Base-by-base conservation (phyloP, 768 basidiomycete species). In the Suillus decipiens region DNA sequence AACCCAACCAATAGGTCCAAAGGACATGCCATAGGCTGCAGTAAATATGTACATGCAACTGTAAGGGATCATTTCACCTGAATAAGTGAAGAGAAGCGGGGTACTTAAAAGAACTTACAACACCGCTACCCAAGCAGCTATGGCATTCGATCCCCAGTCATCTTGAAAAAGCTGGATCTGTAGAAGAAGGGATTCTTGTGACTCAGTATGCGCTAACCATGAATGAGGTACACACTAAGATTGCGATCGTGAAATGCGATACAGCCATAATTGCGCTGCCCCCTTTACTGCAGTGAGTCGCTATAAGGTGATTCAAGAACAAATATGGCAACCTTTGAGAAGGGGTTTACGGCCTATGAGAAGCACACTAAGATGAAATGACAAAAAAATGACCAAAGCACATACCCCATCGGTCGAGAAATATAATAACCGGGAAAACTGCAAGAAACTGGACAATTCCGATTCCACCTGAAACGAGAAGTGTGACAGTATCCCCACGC, bases 1-100 rank as follows among this genome's bases (percentile, higher is more conserved):
- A 1, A 93, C 86, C 93, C 93, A 95, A 3, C 87, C 88, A 64
- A 94, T 82, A 0, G 93, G 91, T 1, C 92, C 92, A 65, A 89
- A 86, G 37, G 88, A 90, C 43, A 88, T 75, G 0, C 92, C 92
- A 70, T 92, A 93, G 2, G 89, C 85, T 47, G 83, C 84, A 2
- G 90, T 93, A 76, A 93, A 93, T 0, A 81, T 70, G 73, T 93
- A 94, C 33, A 91, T 84, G 45, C 81, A 84, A 22, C 88, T 89
- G 59, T 50, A 33, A n/a, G 39, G 8, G 45, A 50, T 60, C 14
- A 57, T 43, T 15, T 17, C 15, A 39, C 5, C 57, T 41, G 34
- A 28, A 42, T 36, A 22, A 7, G 31, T 50, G 42, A 31, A 12
- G 24, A 28, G 36, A 54, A 42, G 12, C 36, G 37, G 50, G 24